phyloP scores from a whole-genome alignment of 1,284 basidiomycete species.

The Clitocybe nebularis region DNA sequence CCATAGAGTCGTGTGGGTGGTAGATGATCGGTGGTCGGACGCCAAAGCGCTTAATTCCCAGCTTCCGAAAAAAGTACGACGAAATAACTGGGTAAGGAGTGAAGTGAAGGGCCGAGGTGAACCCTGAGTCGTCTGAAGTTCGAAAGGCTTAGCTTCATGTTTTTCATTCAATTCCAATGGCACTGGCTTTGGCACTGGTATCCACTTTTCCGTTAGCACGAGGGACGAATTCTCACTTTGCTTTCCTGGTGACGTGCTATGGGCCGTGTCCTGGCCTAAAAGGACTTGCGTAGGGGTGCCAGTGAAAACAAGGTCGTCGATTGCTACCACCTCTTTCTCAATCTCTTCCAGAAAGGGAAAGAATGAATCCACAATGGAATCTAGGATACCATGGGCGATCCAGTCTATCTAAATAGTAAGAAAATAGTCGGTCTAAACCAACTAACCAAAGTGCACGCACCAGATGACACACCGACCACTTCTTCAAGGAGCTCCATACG shows the following conservation, averaged over 20 bases:
- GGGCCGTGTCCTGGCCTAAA: background rate
- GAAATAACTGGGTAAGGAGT: background rate
- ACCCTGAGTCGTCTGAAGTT: background rate
- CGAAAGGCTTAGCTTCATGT: background rate
- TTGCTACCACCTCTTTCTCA: constrained; percentile 76
- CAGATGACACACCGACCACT: constrained; percentile 46
- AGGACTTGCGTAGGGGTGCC: constrained; percentile 12
- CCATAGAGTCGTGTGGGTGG: constrained; percentile 44
- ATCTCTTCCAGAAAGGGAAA: constrained; percentile 85
- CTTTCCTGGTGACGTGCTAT: background rate
- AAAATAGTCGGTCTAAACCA: too few relatives aligned
- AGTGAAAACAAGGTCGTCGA: constrained; percentile 69
- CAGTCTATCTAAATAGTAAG: constrained; percentile 69
- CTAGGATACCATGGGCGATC: constrained; percentile 92
- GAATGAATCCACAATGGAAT: constrained; percentile 94
- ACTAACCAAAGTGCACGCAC: background rate
- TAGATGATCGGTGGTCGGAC: constrained; percentile 18
- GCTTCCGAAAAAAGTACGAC: background rate
- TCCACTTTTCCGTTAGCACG: too few relatives aligned
- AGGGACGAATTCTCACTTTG: background rate
- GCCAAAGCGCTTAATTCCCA: background rate
- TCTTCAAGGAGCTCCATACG: constrained; percentile 60
- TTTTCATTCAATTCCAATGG: constrained; percentile 4
- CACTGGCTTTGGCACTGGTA: too few relatives aligned
- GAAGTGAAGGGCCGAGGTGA: background rate